These are phyloP conservation scores for Crucihimalaya himalaica DNA, from an alignment of 345 rosid genomes.

Conservation along the genomic window DNA sequence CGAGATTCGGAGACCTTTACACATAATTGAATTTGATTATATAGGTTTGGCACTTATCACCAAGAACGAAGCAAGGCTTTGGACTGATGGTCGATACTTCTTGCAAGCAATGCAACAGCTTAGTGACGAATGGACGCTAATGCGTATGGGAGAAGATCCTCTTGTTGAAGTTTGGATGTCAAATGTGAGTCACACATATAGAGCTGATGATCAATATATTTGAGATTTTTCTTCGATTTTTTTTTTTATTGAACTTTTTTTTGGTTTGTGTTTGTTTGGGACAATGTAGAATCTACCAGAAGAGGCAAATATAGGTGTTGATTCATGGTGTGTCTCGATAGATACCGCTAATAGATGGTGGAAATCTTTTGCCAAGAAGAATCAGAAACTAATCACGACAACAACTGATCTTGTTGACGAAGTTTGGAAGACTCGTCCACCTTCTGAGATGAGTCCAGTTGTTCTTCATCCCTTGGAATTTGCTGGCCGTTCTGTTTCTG, in stretches of 20 bases:
- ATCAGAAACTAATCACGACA: conserved; percentile 72
- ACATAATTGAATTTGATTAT: neutral
- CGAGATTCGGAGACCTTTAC: neutral
- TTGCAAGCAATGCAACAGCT: conserved; percentile 86
- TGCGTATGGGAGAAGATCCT: conserved; percentile 96
- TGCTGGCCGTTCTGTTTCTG: conserved; percentile 63
- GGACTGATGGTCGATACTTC: conserved; percentile 97
- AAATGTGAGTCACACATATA: conserved; percentile 44
- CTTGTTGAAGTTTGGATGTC: conserved; percentile 79
- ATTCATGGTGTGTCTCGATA: conserved; percentile 85
- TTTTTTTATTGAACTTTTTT: neutral
- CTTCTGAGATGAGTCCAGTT: conserved; percentile 59
- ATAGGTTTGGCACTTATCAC: conserved; percentile 88
- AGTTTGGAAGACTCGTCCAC: conserved; percentile 80
- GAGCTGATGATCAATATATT: neutral
- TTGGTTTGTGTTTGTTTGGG: neutral
- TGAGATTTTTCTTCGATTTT: neutral
- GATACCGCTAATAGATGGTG: conserved; percentile 89
- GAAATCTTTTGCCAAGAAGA: conserved; percentile 55
- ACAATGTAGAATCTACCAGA: conserved; percentile 62
- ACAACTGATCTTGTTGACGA: conserved; percentile 76
- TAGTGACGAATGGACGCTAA: conserved; percentile 76
- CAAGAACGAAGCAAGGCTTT: conserved; percentile 66
- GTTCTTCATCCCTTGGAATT: conserved; percentile 70
- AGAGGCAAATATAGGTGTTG: conserved; percentile 74